Evolutionary conservation across 495 filamentous ascomycete species (phyloP).

Genomic region (Tricharina praecox): DNA sequence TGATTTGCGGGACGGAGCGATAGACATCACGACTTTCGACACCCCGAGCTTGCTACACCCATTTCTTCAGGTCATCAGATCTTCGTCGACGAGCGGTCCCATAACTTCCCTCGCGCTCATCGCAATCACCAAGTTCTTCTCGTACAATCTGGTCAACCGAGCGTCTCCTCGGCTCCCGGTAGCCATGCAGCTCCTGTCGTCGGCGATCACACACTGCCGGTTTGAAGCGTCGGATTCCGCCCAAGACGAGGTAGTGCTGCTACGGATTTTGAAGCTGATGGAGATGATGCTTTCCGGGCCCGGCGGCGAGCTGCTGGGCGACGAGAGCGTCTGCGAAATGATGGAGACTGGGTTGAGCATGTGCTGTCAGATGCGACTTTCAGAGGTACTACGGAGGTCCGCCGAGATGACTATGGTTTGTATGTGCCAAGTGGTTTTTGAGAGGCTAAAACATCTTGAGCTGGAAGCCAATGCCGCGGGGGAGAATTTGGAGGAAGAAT

Average conservation of each 20-base stretch:
- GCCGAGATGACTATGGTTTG: slow-evolving; percentile 95
- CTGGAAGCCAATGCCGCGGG: slow-evolving; percentile 43
- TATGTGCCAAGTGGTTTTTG: slow-evolving; percentile 97
- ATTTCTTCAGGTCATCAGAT: slow-evolving; percentile 92
- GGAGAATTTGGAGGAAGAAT: slow-evolving; percentile 37
- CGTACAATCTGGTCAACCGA: slow-evolving; percentile 74
- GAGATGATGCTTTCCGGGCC: slow-evolving; percentile 90
- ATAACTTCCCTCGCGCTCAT: slow-evolving; percentile 89
- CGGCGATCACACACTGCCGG: slow-evolving; percentile 90
- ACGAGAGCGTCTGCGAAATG: slow-evolving; percentile 98
- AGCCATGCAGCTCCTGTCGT: slow-evolving; percentile 87
- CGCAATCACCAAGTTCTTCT: slow-evolving; percentile 93
- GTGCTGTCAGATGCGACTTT: slow-evolving; percentile 84
- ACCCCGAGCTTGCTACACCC: slow-evolving; percentile 79
- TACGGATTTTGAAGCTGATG: slow-evolving; percentile 93
- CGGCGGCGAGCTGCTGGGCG: slow-evolving; percentile 75
- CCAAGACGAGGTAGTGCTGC: slow-evolving; percentile 82
- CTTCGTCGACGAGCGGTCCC: slow-evolving; percentile 85
- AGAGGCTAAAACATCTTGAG: slow-evolving; percentile 72
- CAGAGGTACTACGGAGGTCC: slow-evolving; percentile 73
- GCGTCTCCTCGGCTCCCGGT: slow-evolving; percentile 69
- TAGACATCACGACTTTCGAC: slow-evolving; percentile 79
- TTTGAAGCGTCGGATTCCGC: slow-evolving; percentile 93
- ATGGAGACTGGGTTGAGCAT: slow-evolving; percentile 97
- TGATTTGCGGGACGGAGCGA: neutral